phyloP scores from a whole-genome alignment of 306 rosid genomes.

The Fagus crenata region DNA sequence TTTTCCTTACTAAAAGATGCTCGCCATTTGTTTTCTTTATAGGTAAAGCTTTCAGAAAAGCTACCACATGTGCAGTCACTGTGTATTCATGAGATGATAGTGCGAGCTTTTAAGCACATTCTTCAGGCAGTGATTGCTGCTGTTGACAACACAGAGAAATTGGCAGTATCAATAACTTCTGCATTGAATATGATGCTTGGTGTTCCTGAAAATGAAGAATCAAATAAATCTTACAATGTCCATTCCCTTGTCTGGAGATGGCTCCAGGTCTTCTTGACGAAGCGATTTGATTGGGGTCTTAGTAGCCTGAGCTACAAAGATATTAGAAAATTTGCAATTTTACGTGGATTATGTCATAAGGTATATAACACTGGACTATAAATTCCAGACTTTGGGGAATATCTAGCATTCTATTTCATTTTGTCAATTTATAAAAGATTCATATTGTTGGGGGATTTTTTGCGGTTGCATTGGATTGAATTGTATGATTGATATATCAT shows the following conservation, averaged over 20 bases:
- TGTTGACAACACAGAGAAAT: slow-evolving; percentile 55
- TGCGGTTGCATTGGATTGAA: slow-evolving; percentile 4
- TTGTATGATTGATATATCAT: slow-evolving; percentile 16
- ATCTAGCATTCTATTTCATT: slow-evolving; percentile 24
- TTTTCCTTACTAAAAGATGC: slow-evolving; percentile 22
- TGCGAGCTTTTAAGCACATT: slow-evolving; percentile 95
- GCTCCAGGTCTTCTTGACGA: slow-evolving; percentile 75
- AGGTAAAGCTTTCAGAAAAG: slow-evolving; percentile 97
- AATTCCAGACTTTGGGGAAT: slow-evolving; percentile 16
- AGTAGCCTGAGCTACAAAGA: slow-evolving; percentile 61
- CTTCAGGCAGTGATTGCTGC: slow-evolving; percentile 88
- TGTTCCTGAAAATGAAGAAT: slow-evolving; percentile 58
- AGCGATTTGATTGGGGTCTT: slow-evolving; percentile 86
- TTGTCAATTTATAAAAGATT: not conserved
- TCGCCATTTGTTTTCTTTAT: slow-evolving; percentile 37
- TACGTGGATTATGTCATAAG: slow-evolving; percentile 97
- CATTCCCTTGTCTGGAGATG: slow-evolving; percentile 82
- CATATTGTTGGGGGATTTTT: slow-evolving; percentile 7
- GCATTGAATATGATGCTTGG: slow-evolving; percentile 86
- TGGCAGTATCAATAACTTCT: slow-evolving; percentile 78
- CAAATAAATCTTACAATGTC: slow-evolving; percentile 49
- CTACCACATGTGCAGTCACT: slow-evolving; percentile 95
- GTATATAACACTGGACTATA: slow-evolving; percentile 39
- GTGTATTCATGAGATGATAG: slow-evolving; percentile 96
- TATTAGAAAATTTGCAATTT: slow-evolving; percentile 82